Conservation (phyloP, 108 stramenopile genomes). For the Nitzschia palea region DNA sequence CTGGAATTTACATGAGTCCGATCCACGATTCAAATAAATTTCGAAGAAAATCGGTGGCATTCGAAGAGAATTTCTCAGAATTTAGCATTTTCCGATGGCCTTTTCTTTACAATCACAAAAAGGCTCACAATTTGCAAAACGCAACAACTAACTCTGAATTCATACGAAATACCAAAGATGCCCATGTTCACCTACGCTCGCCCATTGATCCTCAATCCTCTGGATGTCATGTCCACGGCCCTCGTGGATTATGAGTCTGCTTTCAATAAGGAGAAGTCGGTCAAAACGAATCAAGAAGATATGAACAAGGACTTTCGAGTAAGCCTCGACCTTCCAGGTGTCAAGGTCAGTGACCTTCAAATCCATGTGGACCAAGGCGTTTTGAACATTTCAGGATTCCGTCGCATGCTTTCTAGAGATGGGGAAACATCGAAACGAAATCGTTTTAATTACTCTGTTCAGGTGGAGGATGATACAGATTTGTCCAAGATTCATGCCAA, state of each 20-base stretch:
- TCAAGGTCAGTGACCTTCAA: slow-evolving; percentile 23
- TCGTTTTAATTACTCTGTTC: not conserved
- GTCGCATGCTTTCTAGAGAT: slow-evolving; percentile 6
- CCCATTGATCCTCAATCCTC: not conserved
- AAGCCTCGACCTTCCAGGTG: slow-evolving; percentile 37
- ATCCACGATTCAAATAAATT: not conserved
- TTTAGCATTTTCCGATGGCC: not conserved
- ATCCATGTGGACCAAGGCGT: slow-evolving; percentile 4
- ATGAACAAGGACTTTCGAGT: not conserved
- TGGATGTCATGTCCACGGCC: not conserved
- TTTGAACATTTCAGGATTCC: slow-evolving; percentile 14
- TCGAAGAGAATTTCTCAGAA: slow-evolving; percentile 5
- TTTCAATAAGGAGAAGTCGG: not conserved
- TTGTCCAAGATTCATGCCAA: slow-evolving; percentile 30
- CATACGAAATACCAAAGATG: not conserved
- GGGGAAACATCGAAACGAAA: not conserved
- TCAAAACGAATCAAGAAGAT: not conserved
- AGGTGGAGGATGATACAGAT: slow-evolving; percentile 23
- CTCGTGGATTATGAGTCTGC: not conserved
- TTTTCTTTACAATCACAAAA: not conserved
- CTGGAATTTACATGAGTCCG: not conserved
- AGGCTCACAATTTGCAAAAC: slow-evolving; percentile 4
- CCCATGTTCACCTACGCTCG: slow-evolving; percentile 1
- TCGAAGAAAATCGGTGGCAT: not conserved
- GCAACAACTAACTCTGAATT: not conserved